Conservation (phyloP, 768 basidiomycete genomes). For the Lactarius evosmus region DNA sequence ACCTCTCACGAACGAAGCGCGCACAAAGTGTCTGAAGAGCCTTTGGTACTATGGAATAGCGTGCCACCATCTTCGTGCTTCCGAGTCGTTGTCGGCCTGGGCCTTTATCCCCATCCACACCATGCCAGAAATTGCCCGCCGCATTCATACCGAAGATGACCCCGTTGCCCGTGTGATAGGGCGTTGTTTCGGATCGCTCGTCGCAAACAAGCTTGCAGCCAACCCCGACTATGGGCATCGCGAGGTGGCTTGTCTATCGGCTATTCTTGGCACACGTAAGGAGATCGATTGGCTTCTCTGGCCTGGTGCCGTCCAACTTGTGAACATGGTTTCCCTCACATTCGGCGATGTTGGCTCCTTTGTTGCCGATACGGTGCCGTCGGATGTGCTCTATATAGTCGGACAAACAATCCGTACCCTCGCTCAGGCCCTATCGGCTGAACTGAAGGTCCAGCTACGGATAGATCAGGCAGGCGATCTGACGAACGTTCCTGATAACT, state of each 20-base stretch:
- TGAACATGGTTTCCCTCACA: not conserved
- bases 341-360: not conserved
- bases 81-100: not conserved
- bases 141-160: not conserved
- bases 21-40: not conserved
- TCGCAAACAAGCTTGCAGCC: not conserved
- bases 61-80: not conserved
- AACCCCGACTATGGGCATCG: not conserved
- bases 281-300: not conserved
- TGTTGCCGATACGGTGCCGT: not conserved
- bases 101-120: not conserved
- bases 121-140: not conserved
- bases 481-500: not conserved
- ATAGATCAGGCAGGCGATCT: not conserved
- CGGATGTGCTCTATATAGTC: not conserved
- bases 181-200: not conserved
- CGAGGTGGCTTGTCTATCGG: not conserved
- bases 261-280: not conserved
- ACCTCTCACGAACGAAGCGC: not conserved
- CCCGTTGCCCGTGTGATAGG: not conserved
- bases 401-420: not conserved
- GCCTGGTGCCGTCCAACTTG: not conserved
- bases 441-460: not conserved
- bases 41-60: not conserved
- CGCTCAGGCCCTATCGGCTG: not conserved